Evolutionary conservation across 176 grass and related monocot species (phyloP).

Genomic region (Carex scoparia): DNA sequence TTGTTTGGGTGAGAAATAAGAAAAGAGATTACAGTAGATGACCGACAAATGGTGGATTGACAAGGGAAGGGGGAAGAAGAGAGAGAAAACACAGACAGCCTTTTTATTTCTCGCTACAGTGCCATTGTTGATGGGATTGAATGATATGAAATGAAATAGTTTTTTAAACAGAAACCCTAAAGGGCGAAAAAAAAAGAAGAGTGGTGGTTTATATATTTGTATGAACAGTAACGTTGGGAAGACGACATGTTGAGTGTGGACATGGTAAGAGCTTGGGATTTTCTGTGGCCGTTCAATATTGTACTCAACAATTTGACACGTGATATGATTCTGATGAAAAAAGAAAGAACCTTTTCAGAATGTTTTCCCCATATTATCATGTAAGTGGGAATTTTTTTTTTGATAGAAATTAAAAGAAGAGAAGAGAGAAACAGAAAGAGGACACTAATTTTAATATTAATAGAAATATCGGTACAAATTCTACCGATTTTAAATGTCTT

Average conservation of each 20-base stretch:
- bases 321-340: not conserved
- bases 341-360: too few relatives aligned
- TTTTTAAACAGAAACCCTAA: constrained; percentile 24
- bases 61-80: not conserved
- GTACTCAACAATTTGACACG: not conserved
- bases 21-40: constrained; percentile 11
- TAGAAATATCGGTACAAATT: too few relatives aligned
- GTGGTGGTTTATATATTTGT: constrained; percentile 4
- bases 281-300: not conserved
- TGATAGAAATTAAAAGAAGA: too few relatives aligned
- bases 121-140: constrained; percentile 27
- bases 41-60: constrained; percentile 19
- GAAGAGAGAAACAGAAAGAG: too few relatives aligned
- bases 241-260: constrained; percentile 9
- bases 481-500: too few relatives aligned
- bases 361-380: not conserved
- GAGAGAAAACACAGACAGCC: constrained; percentile 15
- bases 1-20: not conserved
- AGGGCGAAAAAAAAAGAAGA: constrained; percentile 4
- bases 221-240: constrained; percentile 33
- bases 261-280: constrained; percentile 5
- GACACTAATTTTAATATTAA: too few relatives aligned
- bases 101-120: constrained; percentile 23
- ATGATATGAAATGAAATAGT: constrained; percentile 11
- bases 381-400: too few relatives aligned